A percentile compares a stretch with the other conserved stretches of the same genome.
Evolutionary conservation across 306 rosid genomes (phyloP).

Genomic region (Coriaria nepalensis): DNA sequence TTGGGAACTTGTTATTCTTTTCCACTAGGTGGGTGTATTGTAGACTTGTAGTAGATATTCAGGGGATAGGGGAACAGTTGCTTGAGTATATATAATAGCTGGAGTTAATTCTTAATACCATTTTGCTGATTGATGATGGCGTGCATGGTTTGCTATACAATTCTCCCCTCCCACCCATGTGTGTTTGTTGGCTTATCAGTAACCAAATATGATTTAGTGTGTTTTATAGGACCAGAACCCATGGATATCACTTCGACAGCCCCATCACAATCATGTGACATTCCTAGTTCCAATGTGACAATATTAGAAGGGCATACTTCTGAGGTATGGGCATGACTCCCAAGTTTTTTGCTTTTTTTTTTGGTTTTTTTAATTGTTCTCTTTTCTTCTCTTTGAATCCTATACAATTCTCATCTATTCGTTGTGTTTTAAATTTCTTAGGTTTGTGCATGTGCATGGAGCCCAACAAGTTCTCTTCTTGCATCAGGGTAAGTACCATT

Average conservation of each 20-base stretch:
- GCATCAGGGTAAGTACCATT: conserved; percentile 72
- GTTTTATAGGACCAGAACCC: conserved; percentile 50
- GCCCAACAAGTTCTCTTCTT: conserved; percentile 85
- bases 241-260: conserved; percentile 55
- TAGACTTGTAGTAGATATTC: too few relatives aligned
- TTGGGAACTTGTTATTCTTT: too few relatives aligned
- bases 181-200: background rate
- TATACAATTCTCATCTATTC: conserved; percentile 5
- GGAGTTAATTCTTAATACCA: too few relatives aligned
- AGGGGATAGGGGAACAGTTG: too few relatives aligned
- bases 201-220: conserved; percentile 6
- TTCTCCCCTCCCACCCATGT: background rate
- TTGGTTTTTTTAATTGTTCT: conserved; percentile 3
- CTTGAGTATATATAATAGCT: background rate
- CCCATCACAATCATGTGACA: conserved; percentile 50
- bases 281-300: conserved; percentile 66
- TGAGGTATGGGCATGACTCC: conserved; percentile 49
- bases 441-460: conserved; percentile 99
- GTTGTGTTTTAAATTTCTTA: conserved; percentile 20
- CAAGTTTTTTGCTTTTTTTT: conserved; percentile 4
- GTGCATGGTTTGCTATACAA: too few relatives aligned
- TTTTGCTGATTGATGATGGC: too few relatives aligned
- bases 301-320: conserved; percentile 90
- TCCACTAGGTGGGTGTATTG: too few relatives aligned
- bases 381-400: conserved; percentile 16